phyloP scores from a whole-genome alignment of 2,329 filamentous ascomycete genomes.

The Talaromyces sp. region DNA sequence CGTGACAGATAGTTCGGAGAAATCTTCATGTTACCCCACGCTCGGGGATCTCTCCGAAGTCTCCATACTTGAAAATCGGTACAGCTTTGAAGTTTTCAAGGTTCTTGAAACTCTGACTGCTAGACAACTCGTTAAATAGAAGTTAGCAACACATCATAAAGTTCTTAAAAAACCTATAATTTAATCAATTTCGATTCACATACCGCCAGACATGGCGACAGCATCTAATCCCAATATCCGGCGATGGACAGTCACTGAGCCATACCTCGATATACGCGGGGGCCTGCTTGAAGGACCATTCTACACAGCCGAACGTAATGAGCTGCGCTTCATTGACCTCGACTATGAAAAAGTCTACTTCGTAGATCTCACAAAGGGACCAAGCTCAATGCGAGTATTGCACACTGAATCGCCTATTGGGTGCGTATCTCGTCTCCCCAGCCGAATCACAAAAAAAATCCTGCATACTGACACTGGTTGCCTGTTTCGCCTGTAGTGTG shows the following conservation, averaged over 20 bases:
- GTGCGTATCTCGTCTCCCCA: conserved; percentile 28
- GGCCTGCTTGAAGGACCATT: conserved; percentile 42
- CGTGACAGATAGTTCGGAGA: not conserved
- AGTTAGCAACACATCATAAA: too few species aligned
- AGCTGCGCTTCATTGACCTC: conserved; percentile 61
- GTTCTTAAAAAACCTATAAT: too few species aligned
- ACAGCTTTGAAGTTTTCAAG: not conserved
- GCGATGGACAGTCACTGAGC: conserved; percentile 49
- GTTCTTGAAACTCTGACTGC: not conserved
- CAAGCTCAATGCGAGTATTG: conserved; percentile 55
- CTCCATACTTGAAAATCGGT: not conserved
- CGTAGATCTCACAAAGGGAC: conserved; percentile 63
- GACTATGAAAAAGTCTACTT: conserved; percentile 70
- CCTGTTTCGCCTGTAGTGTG: conserved; percentile 45
- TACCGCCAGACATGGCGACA: not conserved
- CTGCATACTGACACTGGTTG: not conserved
- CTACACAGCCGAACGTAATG: conserved; percentile 36
- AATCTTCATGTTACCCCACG: conserved; percentile 10
- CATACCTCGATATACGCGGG: conserved; percentile 38
- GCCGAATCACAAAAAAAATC: not conserved
- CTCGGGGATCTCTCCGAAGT: conserved; percentile 6
- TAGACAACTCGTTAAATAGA: too few species aligned
- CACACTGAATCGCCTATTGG: conserved; percentile 58
- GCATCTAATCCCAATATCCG: conserved; percentile 25
- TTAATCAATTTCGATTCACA: too few species aligned